phyloP scores from a whole-genome alignment of 129 eudicot species.

The Flaveria sonorensis region DNA sequence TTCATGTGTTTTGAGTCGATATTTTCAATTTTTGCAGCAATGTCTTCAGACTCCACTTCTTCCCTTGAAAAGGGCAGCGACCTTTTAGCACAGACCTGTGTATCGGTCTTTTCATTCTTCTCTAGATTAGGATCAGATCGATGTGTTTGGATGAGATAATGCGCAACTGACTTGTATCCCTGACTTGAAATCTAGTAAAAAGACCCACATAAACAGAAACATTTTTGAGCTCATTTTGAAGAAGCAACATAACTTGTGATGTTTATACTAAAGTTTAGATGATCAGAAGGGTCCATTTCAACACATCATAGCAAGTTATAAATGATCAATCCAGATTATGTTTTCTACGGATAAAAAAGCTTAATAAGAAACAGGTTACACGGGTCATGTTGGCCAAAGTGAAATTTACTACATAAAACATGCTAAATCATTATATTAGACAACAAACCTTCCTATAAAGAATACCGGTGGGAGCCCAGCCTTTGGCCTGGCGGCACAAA shows the following conservation, averaged over 20 bases:
- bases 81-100: constrained; percentile 54
- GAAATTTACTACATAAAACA: neutral
- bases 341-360: neutral
- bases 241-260: neutral
- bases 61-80: constrained; percentile 38
- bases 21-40: neutral
- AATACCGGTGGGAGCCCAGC: constrained; percentile 84
- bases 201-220: constrained; percentile 28
- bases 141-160: constrained; percentile 79
- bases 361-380: neutral
- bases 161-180: constrained; percentile 96
- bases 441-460: constrained; percentile 17
- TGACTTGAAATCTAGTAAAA: constrained; percentile 54
- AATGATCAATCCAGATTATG: neutral
- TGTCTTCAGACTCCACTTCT: constrained; percentile 23
- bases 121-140: constrained; percentile 39
- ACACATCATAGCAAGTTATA: neutral
- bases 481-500: constrained; percentile 91
- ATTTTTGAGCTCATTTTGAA: no score
- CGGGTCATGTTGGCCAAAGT: neutral
- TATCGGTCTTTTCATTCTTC: constrained; percentile 16
- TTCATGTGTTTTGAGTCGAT: neutral
- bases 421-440: neutral
- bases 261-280: neutral
- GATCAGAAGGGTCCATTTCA: neutral